Evolutionary conservation across 2,329 filamentous ascomycete species (phyloP).

Genomic region (Aotearoamyces nothofagi): DNA sequence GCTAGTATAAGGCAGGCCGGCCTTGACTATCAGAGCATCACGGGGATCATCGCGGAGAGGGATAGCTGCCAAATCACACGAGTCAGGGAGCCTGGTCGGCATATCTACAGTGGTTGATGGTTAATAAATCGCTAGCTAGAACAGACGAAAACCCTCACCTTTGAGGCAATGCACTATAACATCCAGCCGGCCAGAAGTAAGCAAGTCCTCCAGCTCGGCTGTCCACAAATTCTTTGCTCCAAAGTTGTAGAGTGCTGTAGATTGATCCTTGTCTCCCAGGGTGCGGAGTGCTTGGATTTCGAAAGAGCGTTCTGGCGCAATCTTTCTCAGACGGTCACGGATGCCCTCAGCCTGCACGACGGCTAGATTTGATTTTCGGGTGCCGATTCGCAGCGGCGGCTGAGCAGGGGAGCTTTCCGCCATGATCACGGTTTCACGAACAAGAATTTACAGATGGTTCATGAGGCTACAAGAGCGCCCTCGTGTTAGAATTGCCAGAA

Average conservation of each 20-base stretch:
- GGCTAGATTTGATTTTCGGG: constrained; percentile 70
- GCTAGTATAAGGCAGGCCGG: constrained; percentile 28
- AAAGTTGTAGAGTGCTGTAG: constrained; percentile 72
- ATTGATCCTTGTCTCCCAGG: constrained; percentile 74
- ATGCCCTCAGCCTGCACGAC: constrained; percentile 67
- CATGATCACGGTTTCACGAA: constrained; percentile 2
- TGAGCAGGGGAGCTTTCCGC: constrained; percentile 2
- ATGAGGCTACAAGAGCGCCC: no score
- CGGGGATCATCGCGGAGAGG: constrained; percentile 61
- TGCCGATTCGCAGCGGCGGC: constrained; percentile 44
- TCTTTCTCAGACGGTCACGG: constrained; percentile 44
- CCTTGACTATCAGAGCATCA: constrained; percentile 40
- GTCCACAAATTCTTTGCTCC: constrained; percentile 88
- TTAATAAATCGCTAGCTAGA: constrained; percentile 2
- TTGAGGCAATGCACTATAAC: constrained; percentile 80
- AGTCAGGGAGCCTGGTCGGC: constrained; percentile 64
- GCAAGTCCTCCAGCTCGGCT: constrained; percentile 66
- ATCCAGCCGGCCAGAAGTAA: constrained; percentile 54
- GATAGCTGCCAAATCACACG: constrained; percentile 58
- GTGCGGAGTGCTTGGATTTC: constrained; percentile 24
- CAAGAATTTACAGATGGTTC: no score
- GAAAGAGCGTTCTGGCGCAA: constrained; percentile 20
- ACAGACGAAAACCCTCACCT: constrained; percentile 9
- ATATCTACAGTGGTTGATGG: constrained; percentile 41
- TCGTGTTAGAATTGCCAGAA: no score